Base-by-base conservation (phyloP, 208 protist genomes). In the Trypanosoma theileri region DNA sequence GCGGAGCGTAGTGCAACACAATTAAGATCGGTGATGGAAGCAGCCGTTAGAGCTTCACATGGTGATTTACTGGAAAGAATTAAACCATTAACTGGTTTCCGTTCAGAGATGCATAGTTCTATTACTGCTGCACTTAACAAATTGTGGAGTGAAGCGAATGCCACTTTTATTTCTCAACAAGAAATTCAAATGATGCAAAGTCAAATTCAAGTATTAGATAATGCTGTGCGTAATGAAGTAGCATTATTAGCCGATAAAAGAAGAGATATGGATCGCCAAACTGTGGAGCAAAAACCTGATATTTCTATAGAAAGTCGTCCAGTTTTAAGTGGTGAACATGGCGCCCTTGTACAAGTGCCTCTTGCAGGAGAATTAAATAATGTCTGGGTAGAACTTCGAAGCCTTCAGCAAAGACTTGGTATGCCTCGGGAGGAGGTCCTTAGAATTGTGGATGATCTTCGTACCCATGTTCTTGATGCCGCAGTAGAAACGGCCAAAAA, bases 21-120 rank as follows among this genome's bases (percentile, higher is more conserved):
- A 67, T 67, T 92, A 42, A 75, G 75, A 13, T 76, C 86, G n/a
- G 44, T 85, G 16, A 68, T 89, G 41, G 89, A 95, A 56, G 64
- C 75, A 16, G 81, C 86, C 6, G 65, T 95, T 28, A 79, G 86
- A 19, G 78, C 87, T 14, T 68, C 80, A 7, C 85, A 95, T 66
- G 71, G 81, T 17, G 90, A 95, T 66, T 58, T 95, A n/a, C 56
- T 92, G 24, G 87, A 95, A 35, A 81, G 87, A 31, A 77, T 95
- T 64, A 81, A 85, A 66, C 44, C 77, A 26, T 59, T 86, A 22
- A 69, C 77, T 8, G 73, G 75, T 19, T 77, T 81, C 13, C 69
- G 77, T 24, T 70, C 81, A 21, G 70, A 81, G 45, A 73, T 95
- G 35, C 82, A 87, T 26, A 62, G 73, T 14, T 77, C 84, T 57